Evolutionary conservation across 2,329 filamentous ascomycete species (phyloP).

Genomic region (Fusarium sp.): DNA sequence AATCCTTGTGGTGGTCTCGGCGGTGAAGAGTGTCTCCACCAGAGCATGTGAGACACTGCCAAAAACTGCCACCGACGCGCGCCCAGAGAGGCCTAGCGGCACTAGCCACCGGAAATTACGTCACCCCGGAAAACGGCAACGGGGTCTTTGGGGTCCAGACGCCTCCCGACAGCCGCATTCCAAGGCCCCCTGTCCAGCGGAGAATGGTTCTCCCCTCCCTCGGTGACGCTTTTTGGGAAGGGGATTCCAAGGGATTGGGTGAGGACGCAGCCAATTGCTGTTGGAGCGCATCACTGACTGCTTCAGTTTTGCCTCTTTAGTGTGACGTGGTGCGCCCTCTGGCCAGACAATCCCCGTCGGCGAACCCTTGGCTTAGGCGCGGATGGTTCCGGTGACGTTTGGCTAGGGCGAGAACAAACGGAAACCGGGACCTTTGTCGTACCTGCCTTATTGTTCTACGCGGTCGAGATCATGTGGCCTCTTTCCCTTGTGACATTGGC

Average conservation of each 20-base stretch:
- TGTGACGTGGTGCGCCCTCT: slow-evolving; percentile 17
- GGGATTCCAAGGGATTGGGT: slow-evolving; percentile 7
- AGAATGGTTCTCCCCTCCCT: slow-evolving; percentile 5
- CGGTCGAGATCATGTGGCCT: slow-evolving; percentile 37
- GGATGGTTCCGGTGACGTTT: slow-evolving; percentile 26
- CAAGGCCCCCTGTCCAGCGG: slow-evolving; percentile 15
- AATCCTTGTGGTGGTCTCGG: slow-evolving; percentile 36
- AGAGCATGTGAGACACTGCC: slow-evolving; percentile 46
- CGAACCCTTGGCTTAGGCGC: slow-evolving; percentile 10
- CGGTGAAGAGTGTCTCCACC: slow-evolving; percentile 30
- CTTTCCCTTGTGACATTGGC: slow-evolving; percentile 24
- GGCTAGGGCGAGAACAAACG: slow-evolving; percentile 2
- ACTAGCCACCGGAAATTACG: slow-evolving; percentile 42
- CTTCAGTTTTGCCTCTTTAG: slow-evolving; percentile 6
- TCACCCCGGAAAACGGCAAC: slow-evolving; percentile 37
- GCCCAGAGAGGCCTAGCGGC: slow-evolving; percentile 28
- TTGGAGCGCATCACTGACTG: neutral
- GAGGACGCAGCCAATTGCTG: slow-evolving; percentile 10
- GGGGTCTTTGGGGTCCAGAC: slow-evolving; percentile 24
- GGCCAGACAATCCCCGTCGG: neutral
- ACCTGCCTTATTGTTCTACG: slow-evolving; percentile 4
- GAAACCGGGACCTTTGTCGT: slow-evolving; percentile 14
- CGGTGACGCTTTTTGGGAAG: slow-evolving; percentile 30
- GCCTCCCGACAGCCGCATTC: slow-evolving; percentile 21
- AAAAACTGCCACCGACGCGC: slow-evolving; percentile 44